Percentiles rank a stretch among this genome's conserved stretches.
Conservation (phyloP, 2,329 filamentous ascomycete genomes). For the Plectosphaerella sp. region DNA sequence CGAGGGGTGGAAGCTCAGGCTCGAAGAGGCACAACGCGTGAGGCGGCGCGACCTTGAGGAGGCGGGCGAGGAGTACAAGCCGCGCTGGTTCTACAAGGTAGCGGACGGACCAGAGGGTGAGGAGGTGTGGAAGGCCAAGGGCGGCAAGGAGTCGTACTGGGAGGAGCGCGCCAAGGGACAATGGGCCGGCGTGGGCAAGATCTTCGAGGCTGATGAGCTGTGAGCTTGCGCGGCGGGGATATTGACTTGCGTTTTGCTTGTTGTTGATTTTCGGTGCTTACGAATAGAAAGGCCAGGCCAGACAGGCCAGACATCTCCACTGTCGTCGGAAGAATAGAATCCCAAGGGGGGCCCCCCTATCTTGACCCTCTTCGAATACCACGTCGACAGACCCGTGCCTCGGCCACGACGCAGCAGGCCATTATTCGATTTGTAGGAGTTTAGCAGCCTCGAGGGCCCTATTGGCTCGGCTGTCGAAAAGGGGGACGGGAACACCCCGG, state of each 20-base stretch:
- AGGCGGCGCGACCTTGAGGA: slow-evolving; percentile 74
- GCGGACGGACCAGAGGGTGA: slow-evolving; percentile 54
- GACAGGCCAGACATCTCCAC: not conserved
- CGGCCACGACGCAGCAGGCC: too few species aligned
- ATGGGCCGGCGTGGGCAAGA: slow-evolving; percentile 56
- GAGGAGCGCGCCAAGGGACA: slow-evolving; percentile 68
- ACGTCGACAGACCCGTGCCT: too few species aligned
- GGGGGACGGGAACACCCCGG: too few species aligned
- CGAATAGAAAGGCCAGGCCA: not conserved
- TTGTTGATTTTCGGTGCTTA: not conserved
- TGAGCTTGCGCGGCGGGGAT: not conserved
- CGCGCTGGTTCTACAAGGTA: slow-evolving; percentile 80
- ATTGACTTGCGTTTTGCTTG: not conserved
- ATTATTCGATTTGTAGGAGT: too few species aligned
- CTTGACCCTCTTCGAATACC: too few species aligned
- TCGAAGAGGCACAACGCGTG: slow-evolving; percentile 81
- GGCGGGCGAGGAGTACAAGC: slow-evolving; percentile 64
- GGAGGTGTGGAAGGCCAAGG: slow-evolving; percentile 71
- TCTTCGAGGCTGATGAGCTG: slow-evolving; percentile 31
- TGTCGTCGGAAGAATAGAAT: too few species aligned
- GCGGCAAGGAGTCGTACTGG: slow-evolving; percentile 89
- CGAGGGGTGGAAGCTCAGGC: slow-evolving; percentile 73
- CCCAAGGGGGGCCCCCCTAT: too few species aligned
- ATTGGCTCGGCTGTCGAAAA: too few species aligned
- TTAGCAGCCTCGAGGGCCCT: too few species aligned